Conservation (phyloP, 2,329 filamentous ascomycete species). For the Colletotrichum scovillei region DNA sequence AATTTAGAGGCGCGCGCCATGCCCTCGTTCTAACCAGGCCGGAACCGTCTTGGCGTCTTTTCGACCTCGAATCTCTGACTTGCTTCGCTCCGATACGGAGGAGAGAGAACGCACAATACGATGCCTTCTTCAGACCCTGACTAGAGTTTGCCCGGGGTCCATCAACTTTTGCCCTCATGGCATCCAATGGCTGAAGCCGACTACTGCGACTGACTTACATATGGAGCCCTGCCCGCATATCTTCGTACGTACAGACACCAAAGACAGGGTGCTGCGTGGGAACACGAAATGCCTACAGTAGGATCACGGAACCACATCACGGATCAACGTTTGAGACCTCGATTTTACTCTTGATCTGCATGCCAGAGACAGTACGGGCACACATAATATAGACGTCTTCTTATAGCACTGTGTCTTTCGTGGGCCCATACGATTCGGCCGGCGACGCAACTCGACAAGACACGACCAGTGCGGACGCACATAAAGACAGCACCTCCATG, state of each 20-base stretch:
- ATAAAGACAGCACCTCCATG: background rate
- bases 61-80: background rate
- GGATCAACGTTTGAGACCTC: constrained; percentile 1
- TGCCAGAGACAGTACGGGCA: constrained; percentile 6
- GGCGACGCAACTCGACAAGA: constrained; percentile 5
- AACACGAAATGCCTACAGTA: constrained; percentile 9
- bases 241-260: constrained; percentile 23
- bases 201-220: constrained; percentile 35
- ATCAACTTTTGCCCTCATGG: background rate
- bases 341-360: constrained; percentile 8
- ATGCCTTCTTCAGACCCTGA: constrained; percentile 13
- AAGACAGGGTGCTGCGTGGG: constrained; percentile 19
- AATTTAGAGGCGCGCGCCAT: background rate
- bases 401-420: background rate
- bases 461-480: background rate
- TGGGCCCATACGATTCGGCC: constrained; percentile 17
- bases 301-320: constrained; percentile 14
- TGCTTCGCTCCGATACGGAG: constrained; percentile 3
- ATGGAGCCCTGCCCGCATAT: constrained; percentile 26
- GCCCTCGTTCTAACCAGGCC: background rate
- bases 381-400: constrained; percentile 9
- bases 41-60: background rate
- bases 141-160: constrained; percentile 10
- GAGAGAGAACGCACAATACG: background rate
- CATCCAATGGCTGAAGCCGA: background rate